Base-by-base conservation (phyloP, 2,329 filamentous ascomycete genomes). In the Fusarium sororula region DNA sequence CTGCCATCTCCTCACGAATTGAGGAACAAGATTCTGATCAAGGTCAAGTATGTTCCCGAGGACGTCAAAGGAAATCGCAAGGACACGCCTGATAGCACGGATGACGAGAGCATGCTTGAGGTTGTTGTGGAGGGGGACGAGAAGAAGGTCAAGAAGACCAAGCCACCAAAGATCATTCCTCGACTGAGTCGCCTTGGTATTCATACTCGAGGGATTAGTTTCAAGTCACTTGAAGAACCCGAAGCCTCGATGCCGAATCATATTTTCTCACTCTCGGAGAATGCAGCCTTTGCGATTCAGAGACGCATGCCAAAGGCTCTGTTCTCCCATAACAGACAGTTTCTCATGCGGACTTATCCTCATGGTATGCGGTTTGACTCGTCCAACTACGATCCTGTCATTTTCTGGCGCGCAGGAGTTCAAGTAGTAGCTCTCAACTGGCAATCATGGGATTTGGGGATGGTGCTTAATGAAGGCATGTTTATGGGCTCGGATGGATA, bases 341-440 rank as follows among this genome's bases (percentile, higher is more conserved):
- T 92, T 81, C 89, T 98, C 72, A 98, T 98, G 90, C 91, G 96
- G 32, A 94, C 96, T 6, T 98, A 98, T 79, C 96, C 96, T 5
- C 91, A 92, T 30, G 91, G 90, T 4, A 88, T 89, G 68, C 91
- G 95, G 24, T 87, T 98, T 54, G 90, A 92, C 78, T 98, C 95
- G 38, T 94, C 93, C 22, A 99, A 99, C 80, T 96, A 96, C 41
- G 95, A 98, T 76, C 96, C 96, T 1, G 91, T 95, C 68, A 90
- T 90, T 35, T 97, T 94, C 80, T 99, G 96, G 96, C 91, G 94
- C 38, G 91, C 94, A 56, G 96, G 96, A 24, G 95, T 98, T 11
- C 96, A 99, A 81, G 98, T 99, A 94, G 95, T 94, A 9, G 95
- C 95, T 11, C 88, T 98, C 80, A 98, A 98, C 81, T 98, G 96